Conservation (phyloP, 169 alveolate genomes). For the Babesia ovis region DNA sequence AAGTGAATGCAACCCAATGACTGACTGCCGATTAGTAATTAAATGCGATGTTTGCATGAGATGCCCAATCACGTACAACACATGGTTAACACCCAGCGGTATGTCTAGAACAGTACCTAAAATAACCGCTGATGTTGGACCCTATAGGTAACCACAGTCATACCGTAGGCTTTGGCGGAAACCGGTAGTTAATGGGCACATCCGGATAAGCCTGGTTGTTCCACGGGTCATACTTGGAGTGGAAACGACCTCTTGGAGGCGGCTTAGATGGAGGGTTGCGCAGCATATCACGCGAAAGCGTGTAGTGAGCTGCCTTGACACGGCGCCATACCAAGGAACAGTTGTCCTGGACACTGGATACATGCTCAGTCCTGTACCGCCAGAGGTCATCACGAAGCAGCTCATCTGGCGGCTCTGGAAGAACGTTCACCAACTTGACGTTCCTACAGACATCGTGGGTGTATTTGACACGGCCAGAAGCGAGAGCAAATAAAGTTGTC, state of each 20-base stretch:
- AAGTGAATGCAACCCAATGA: too few relatives aligned
- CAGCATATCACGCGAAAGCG: constrained; percentile 22
- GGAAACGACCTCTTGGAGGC: constrained; percentile 77
- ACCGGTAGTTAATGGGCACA: constrained; percentile 45
- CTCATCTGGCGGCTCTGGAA: constrained; percentile 85
- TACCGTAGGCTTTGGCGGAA: constrained; percentile 41
- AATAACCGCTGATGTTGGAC: too few relatives aligned
- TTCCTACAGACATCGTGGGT: constrained; percentile 81
- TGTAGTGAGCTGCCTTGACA: constrained; percentile 60
- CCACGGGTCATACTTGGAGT: constrained; percentile 75
- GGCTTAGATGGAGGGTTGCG: constrained; percentile 79
- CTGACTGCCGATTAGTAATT: too few relatives aligned
- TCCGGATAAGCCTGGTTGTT: constrained; percentile 80
- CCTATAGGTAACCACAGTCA: too few relatives aligned
- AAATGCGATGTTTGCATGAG: too few relatives aligned
- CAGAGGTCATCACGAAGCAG: constrained; percentile 81
- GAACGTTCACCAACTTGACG: constrained; percentile 79
- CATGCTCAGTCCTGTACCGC: constrained; percentile 89
- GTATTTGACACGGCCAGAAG: constrained; percentile 83
- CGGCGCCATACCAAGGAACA: constrained; percentile 74
- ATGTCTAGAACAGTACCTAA: too few relatives aligned
- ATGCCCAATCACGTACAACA: too few relatives aligned
- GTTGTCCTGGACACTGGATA: constrained; percentile 82
- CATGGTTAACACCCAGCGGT: too few relatives aligned
- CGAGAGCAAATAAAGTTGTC: constrained; percentile 72